Conservation (phyloP, 768 basidiomycete genomes). For the Russula compacta region DNA sequence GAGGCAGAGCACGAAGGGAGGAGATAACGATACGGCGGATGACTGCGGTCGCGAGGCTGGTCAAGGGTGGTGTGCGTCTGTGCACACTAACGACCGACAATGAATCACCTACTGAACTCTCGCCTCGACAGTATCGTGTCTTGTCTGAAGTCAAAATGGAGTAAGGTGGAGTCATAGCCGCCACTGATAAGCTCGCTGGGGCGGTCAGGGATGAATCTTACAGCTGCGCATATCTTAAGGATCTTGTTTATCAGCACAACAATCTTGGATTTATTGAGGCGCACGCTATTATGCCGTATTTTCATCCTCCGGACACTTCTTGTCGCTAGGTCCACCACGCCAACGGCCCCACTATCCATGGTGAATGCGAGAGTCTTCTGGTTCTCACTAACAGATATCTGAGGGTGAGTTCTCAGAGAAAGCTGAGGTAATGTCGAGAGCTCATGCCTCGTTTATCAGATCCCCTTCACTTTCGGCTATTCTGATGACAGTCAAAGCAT, state of each 20-base stretch:
- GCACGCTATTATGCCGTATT: slow-evolving; percentile 51
- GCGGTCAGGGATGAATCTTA: slow-evolving; percentile 62
- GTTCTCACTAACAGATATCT: slow-evolving; percentile 57
- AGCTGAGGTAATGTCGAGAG: neutral
- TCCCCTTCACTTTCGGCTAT: slow-evolving; percentile 47
- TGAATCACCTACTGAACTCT: slow-evolving; percentile 41
- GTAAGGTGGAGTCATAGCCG: slow-evolving; percentile 60
- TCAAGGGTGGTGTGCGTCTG: neutral
- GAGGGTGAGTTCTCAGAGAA: slow-evolving; percentile 31
- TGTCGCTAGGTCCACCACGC: slow-evolving; percentile 51
- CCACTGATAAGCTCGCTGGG: slow-evolving; percentile 67
- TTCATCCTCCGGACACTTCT: slow-evolving; percentile 47
- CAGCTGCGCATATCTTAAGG: slow-evolving; percentile 58
- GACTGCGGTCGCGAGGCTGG: slow-evolving; percentile 34
- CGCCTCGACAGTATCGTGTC: slow-evolving; percentile 48
- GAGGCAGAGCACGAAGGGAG: slow-evolving; percentile 63
- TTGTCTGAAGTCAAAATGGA: slow-evolving; percentile 59
- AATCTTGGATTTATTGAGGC: slow-evolving; percentile 20
- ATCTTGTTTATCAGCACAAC: neutral
- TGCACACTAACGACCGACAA: slow-evolving; percentile 1
- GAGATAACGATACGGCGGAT: slow-evolving; percentile 51
- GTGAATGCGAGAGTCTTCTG: slow-evolving; percentile 52
- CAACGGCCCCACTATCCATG: slow-evolving; percentile 60
- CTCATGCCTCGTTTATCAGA: slow-evolving; percentile 57
- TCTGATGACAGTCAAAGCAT: slow-evolving; percentile 39